Evolutionary conservation across 208 protist species (phyloP).

Genomic region (Trypanosoma conorhini): DNA sequence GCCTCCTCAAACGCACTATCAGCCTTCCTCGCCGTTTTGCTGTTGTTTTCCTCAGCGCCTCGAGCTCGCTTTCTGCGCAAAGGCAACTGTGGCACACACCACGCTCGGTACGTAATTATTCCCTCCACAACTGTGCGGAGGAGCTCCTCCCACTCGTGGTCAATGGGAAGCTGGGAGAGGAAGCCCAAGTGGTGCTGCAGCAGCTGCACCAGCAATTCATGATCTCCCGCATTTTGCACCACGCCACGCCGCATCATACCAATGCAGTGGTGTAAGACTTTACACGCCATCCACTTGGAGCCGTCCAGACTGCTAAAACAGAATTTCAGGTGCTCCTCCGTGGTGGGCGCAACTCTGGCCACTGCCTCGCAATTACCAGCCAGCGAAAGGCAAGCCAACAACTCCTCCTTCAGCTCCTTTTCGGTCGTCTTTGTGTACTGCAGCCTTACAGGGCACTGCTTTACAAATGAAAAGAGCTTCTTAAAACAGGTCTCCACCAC

Average conservation of each 20-base stretch:
- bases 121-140: constrained; percentile 64
- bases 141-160: constrained; percentile 82
- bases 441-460: constrained; percentile 22
- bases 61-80: constrained; percentile 9
- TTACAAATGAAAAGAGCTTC: constrained; percentile 31
- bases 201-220: constrained; percentile 30
- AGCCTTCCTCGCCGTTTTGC: not conserved
- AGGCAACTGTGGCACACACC: constrained; percentile 5
- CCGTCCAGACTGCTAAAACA: constrained; percentile 56
- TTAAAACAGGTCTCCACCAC: constrained; percentile 19
- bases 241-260: constrained; percentile 39
- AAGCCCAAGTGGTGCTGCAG: constrained; percentile 37
- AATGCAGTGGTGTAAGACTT: constrained; percentile 66
- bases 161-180: constrained; percentile 51
- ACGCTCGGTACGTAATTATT: constrained; percentile 57
- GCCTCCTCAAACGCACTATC: not conserved
- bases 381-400: constrained; percentile 69
- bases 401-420: constrained; percentile 73
- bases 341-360: constrained; percentile 40
- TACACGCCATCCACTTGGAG: constrained; percentile 67
- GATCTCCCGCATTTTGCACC: constrained; percentile 21
- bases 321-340: constrained; percentile 62
- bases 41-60: not conserved
- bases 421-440: constrained; percentile 44
- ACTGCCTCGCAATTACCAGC: constrained; percentile 35